Evolutionary conservation across 495 filamentous ascomycete species (phyloP), one percentile per base, ranked within the genome.

Genomic region (Aspergillus diversus): DNA sequence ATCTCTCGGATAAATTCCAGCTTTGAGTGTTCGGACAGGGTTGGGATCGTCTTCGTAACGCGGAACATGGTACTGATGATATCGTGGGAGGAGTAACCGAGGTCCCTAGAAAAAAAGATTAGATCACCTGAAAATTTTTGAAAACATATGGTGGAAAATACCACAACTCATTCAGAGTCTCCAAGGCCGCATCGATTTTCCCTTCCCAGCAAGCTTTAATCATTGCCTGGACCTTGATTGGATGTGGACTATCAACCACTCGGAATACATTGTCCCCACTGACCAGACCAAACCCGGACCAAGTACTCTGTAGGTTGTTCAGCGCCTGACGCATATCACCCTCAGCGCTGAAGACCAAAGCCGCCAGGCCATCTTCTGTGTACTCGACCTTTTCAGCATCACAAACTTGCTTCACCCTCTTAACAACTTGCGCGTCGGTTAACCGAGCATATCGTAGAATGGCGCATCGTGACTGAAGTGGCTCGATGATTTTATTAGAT

Each of bases 261-360:
- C 91, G 93, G 80, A 99, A 99, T 3, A 99, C 95, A 73, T 98
- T 98, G 72, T 99, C 96, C 9, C 94, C 93, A 63, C 87, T 95
- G 34, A 99, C 93, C 69, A 99, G 96, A 0, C 94, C 96, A 73
- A 97, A 98, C 8, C 95, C 95, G n/a, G 94, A 93, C 71, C 78
- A 84, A 0, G 96, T 99, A 71, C 90, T 95, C 76, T 99, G 95
- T 69, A 99, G 78, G 69, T 99, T 99, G 76, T 99, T 99, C 82
- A 99, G 97, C 11, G 95, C 95, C 76, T 99, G 95, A 43, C 95
- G 87, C 95, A 99, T 99, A 76, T 99, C 95, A 35, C 96, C 95
- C 78, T 99, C 95, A 5, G 95, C 95, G 60, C 89, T 93, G 79
- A 99, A 99, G 0, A 99, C 92, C 32, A 99, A 82, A 35, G 96